Evolutionary conservation across 2,329 filamentous ascomycete species (phyloP), one percentile per base, ranked within the genome.

Genomic region (Ceratocystis diversiconidia): DNA sequence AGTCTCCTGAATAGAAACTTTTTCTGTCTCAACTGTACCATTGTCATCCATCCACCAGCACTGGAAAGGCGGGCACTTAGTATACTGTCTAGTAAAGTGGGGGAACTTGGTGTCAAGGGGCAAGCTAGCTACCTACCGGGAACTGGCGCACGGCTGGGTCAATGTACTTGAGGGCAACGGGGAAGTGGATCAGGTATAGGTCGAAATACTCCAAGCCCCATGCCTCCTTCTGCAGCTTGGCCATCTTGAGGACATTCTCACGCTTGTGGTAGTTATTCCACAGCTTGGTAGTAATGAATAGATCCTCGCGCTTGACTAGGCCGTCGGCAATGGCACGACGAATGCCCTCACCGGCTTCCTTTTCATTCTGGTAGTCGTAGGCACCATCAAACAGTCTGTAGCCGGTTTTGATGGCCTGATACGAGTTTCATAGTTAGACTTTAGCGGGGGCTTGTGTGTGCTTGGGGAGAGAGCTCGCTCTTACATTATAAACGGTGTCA

Each of bases 201-300:
- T 95, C 90, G 75, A 95, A 92, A 80, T 95, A 95, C 72, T 92
- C 90, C 68, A 95, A 75, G 69, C 87, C 86, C 85, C 89, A 92
- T 79, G 92, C 88, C 70, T 84, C 82, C 68, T 92, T 85, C 77
- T 92, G 88, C 73, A 86, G 86, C 75, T 84, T 84, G 76, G 80
- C 82, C 73, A 94, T 90, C 67, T 85, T 85, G 76, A 87, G 84
- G 69, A 92, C 89, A 71, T 82, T 82, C 70, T 92, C 86, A 71
- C 80, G 81, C 72, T 92, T 87, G 80, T 95, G 90, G 83, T 91
- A 95, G 70, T 86, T 86, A 79, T 92, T 91, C 90, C 91, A 95
- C 67, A 96, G 86, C 81, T 95, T 96, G 76, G 87, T 90, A 69
- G 92, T 88, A 73, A 96, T 85, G 83, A 95, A 95, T 74, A 95